Evolutionary conservation across 2,329 filamentous ascomycete species (phyloP), one percentile per base, ranked within the genome.

Genomic region (Fusarium cicatricum): DNA sequence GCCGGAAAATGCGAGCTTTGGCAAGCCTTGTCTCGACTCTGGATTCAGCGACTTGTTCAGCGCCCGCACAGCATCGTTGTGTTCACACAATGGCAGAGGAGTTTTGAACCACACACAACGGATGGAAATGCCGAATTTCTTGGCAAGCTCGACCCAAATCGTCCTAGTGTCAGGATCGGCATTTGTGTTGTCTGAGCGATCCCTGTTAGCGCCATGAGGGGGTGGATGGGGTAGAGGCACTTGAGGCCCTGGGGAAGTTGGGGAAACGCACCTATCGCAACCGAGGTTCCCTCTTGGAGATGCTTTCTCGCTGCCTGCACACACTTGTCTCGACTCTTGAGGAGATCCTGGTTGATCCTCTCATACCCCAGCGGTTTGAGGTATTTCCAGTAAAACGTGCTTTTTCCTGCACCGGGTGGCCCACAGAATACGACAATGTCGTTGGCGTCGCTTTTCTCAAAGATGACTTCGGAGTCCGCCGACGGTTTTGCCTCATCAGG

Each of bases 401-500:
- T 96, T 75, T 99, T 98, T 15, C 95, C 95, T 3, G 92, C 87
- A 1, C 91, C 93, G 0, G 95, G 95, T 41, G 90, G 91, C 2
- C 95, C 95, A 69, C 91, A 94, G 72, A 96, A 91, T 8, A 98
- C 75, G 19, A 98, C 85, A 12, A 98, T 78, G 50, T 97, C 93
- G 61, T 86, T 74, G 6, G 83, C 73, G 67, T 89, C 85, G 45
- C 80, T 83, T 75, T 88, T 91, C 40, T 82, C 79, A 61, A 83
- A 82, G 2, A 86, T 10, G 0, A 85, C 34, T 9, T 66, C 70
- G 1, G 62, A 42, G 15, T 57, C 40, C 63, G 67, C 37, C 60
- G 68, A 56, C 28, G 48, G 49, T 3, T 63, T 34, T n/a, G 70
- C 68, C 6, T 72, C 60, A 17, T 55, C 41, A 10, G 31, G 23